phyloP scores from a whole-genome alignment of 1,284 basidiomycete species.

The Cutaneotrichosporon daszewskae region DNA sequence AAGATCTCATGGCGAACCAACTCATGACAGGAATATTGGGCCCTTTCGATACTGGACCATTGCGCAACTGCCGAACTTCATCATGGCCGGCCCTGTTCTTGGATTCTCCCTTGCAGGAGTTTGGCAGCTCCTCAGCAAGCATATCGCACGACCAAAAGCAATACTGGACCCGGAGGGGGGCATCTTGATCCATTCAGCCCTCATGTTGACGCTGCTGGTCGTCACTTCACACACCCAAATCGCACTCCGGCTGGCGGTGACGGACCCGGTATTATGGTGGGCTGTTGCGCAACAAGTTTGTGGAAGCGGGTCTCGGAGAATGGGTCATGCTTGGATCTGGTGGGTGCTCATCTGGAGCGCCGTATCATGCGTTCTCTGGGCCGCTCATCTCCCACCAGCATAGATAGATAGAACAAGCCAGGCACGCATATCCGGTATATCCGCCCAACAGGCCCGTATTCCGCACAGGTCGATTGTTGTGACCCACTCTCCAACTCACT shows the following conservation, averaged over 20 bases:
- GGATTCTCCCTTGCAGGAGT: slow-evolving; percentile 49
- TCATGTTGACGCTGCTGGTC: slow-evolving; percentile 60
- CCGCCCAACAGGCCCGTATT: too few species aligned
- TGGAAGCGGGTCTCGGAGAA: slow-evolving; percentile 40
- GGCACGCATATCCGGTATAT: too few species aligned
- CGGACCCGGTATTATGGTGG: slow-evolving; percentile 82
- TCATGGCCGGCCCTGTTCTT: slow-evolving; percentile 69
- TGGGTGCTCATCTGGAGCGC: slow-evolving; percentile 75
- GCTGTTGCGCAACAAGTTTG: slow-evolving; percentile 54
- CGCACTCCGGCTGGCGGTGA: slow-evolving; percentile 68
- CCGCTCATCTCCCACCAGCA: slow-evolving; percentile 85
- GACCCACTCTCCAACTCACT: too few species aligned
- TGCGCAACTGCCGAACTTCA: slow-evolving; percentile 80
- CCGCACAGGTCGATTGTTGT: too few species aligned
- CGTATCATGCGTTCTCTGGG: slow-evolving; percentile 72
- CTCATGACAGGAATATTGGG: slow-evolving; percentile 60
- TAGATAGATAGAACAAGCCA: too few species aligned
- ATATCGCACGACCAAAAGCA: neutral
- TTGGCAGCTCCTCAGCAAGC: neutral
- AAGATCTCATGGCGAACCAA: slow-evolving; percentile 15
- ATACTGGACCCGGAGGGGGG: slow-evolving; percentile 42
- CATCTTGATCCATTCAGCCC: slow-evolving; percentile 63
- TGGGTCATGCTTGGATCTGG: slow-evolving; percentile 39
- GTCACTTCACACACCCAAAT: slow-evolving; percentile 88
- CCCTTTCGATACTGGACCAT: slow-evolving; percentile 80